A percentile compares a stretch with the other conserved stretches of the same genome.
These are phyloP conservation scores for Lomentospora prolificans DNA, from an alignment of 2,329 filamentous ascomycete genomes.

Conservation along the genomic window DNA sequence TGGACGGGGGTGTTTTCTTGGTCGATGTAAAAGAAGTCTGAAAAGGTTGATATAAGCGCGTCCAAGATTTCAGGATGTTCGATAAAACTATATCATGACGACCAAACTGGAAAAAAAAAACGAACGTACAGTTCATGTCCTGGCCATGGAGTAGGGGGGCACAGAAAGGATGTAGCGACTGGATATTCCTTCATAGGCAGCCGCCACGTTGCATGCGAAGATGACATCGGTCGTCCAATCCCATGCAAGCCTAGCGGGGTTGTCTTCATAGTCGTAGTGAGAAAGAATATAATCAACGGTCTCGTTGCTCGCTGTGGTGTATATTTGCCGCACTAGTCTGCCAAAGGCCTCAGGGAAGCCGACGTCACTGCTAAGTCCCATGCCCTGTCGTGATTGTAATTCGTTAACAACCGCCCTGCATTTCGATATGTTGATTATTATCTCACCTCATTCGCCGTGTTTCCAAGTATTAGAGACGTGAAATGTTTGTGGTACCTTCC, in stretches of 20 bases:
- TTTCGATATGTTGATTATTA: no score
- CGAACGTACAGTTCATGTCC: slow-evolving; percentile 12
- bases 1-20: slow-evolving; percentile 9
- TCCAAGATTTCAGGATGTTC: slow-evolving; percentile 1
- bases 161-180: slow-evolving; percentile 12
- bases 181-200: slow-evolving; percentile 8
- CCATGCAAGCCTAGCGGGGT: slow-evolving; percentile 13
- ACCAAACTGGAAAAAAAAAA: no score
- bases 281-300: slow-evolving; percentile 10
- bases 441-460: slow-evolving; percentile 10
- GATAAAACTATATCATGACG: no score
- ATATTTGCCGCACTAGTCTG: slow-evolving; percentile 10
- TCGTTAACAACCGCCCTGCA: no score
- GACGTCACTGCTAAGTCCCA: slow-evolving; percentile 10
- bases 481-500: slow-evolving; percentile 9
- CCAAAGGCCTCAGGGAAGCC: slow-evolving; percentile 11
- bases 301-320: slow-evolving; percentile 10
- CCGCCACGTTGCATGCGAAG: slow-evolving; percentile 15
- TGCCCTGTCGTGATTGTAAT: slow-evolving; percentile 1
- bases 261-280: slow-evolving; percentile 9
- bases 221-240: slow-evolving; percentile 16
- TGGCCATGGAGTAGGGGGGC: slow-evolving; percentile 12
- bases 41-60: no score
- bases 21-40: slow-evolving; percentile 9
- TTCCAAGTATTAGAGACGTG: slow-evolving; percentile 11